phyloP scores from a whole-genome alignment of 148 eudicot genomes.

The Camellia japonica region DNA sequence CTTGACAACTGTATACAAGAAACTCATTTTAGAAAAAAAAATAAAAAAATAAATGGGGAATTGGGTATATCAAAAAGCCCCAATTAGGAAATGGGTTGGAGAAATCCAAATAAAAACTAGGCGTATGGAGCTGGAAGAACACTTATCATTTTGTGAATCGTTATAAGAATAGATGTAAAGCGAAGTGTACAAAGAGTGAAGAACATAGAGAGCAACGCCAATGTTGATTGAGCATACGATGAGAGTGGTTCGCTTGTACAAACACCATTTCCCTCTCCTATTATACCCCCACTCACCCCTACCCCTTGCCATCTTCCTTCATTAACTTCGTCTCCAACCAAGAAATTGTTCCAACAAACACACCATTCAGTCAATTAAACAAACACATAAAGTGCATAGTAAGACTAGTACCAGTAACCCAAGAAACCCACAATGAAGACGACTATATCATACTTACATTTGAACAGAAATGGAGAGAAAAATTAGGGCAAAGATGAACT shows the following conservation, averaged over 20 bases:
- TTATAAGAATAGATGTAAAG: constrained; percentile 49
- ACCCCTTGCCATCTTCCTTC: constrained; percentile 50
- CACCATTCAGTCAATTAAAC: too few species aligned
- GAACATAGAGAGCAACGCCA: constrained; percentile 66
- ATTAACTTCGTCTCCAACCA: constrained; percentile 42
- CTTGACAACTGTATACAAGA: constrained; percentile 40
- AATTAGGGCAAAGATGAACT: too few species aligned
- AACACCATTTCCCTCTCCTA: constrained; percentile 57
- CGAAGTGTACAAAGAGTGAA: constrained; percentile 63
- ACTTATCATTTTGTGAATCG: constrained; percentile 40
- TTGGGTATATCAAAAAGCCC: neutral
- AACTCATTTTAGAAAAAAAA: constrained; percentile 1
- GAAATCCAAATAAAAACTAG: neutral
- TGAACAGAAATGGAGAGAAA: too few species aligned
- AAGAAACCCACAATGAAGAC: too few species aligned
- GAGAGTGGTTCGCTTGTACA: constrained; percentile 68
- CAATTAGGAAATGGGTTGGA: neutral
- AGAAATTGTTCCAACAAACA: too few species aligned
- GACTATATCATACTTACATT: too few species aligned
- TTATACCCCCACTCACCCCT: constrained; percentile 33
- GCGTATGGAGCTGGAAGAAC: neutral
- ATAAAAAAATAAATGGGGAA: constrained; percentile 12
- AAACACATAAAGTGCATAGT: too few species aligned
- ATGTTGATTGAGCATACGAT: constrained; percentile 75
- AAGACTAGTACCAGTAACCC: too few species aligned